Evolutionary conservation across 140 eudicot genomes (phyloP).

Genomic region (Stevia rebaudiana): DNA sequence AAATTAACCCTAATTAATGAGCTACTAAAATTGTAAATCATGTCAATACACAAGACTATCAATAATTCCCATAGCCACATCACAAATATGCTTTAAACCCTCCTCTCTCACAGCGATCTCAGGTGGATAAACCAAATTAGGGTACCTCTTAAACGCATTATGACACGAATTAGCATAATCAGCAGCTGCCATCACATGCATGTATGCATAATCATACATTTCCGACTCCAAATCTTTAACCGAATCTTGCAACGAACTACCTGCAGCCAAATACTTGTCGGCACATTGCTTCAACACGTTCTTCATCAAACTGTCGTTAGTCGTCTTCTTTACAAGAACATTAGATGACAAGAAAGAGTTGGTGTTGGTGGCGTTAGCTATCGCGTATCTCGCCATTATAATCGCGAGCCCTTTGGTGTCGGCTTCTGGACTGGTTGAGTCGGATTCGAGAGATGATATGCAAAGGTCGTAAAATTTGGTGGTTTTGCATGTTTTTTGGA

Average conservation of each 20-base stretch:
- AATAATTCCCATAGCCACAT: conserved; percentile 65
- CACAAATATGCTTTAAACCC: conserved; percentile 76
- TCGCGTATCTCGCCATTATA: conserved; percentile 48
- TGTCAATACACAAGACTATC: conserved; percentile 40
- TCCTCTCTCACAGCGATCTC: conserved; percentile 59
- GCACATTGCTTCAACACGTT: conserved; percentile 56
- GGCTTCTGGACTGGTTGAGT: conserved; percentile 51
- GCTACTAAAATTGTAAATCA: neutral
- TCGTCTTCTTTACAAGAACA: conserved; percentile 5
- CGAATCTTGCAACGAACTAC: conserved; percentile 46
- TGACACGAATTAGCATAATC: conserved; percentile 74
- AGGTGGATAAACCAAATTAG: conserved; percentile 53
- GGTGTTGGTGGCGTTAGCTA: conserved; percentile 58
- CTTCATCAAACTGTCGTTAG: conserved; percentile 24
- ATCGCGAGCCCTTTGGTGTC: conserved; percentile 72
- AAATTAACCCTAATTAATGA: neutral
- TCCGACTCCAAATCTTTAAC: conserved; percentile 44
- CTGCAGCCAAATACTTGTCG: conserved; percentile 46
- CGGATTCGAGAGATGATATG: conserved; percentile 62
- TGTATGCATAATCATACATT: conserved; percentile 65
- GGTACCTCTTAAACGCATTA: conserved; percentile 49
- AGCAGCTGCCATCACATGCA: conserved; percentile 79
- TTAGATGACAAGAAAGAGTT: conserved; percentile 47
- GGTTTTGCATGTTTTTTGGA: conserved; percentile 68
- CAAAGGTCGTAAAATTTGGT: conserved; percentile 75